phyloP scores from a whole-genome alignment of 345 rosid species.

The Microcos paniculata region DNA sequence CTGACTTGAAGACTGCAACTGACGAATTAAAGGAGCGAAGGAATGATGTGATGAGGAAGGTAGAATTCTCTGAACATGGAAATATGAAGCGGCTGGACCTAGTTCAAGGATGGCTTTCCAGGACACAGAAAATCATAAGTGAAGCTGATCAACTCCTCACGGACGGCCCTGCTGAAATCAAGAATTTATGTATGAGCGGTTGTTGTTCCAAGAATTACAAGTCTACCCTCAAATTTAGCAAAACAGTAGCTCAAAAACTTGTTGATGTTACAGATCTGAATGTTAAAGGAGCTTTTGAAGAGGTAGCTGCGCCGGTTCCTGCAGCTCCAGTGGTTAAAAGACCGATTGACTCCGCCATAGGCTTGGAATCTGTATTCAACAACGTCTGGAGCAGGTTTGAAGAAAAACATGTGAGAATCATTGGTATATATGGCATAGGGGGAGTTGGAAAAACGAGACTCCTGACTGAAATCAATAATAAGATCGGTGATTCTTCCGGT shows the following conservation, averaged over 20 bases:
- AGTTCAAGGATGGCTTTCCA: conserved; percentile 10
- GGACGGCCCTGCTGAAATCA: background rate
- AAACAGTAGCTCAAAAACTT: background rate
- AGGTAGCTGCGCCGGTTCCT: background rate
- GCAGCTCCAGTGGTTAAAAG: no score
- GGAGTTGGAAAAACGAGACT: conserved; percentile 14
- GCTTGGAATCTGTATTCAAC: background rate
- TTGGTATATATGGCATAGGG: conserved; percentile 13
- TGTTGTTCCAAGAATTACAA: background rate
- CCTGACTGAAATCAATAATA: background rate
- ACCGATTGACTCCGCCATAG: background rate
- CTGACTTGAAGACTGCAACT: background rate
- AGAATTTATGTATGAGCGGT: background rate
- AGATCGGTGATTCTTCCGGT: background rate
- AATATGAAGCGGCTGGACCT: background rate
- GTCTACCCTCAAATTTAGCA: background rate
- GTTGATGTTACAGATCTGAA: background rate
- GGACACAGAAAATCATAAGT: background rate
- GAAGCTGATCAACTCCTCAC: background rate
- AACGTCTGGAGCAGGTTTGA: background rate
- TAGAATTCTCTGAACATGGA: background rate
- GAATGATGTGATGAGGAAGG: background rate
- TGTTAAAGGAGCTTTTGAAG: background rate
- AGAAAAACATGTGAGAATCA: background rate
- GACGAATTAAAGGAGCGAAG: background rate